Percentiles rank a stretch among this genome's conserved stretches.
Evolutionary conservation across 495 filamentous ascomycete genomes (phyloP).

Genomic region (Talaromyces wortmannii): DNA sequence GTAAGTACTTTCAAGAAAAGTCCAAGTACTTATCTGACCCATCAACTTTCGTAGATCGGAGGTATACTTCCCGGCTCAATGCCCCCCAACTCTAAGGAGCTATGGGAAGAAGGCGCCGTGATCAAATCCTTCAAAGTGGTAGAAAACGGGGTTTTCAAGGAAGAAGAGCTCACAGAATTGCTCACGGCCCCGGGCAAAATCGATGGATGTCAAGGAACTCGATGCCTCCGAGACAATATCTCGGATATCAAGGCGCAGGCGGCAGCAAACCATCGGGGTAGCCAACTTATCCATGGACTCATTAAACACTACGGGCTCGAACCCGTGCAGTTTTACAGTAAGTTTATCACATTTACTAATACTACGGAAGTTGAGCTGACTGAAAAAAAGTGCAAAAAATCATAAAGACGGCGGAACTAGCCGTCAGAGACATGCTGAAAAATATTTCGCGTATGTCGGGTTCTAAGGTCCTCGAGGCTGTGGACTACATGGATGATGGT

Average conservation of each 20-base stretch:
- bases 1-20: too few relatives aligned
- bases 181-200: conserved; percentile 81
- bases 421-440: conserved; percentile 78
- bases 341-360: conserved; percentile 64
- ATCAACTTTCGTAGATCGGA: conserved; percentile 90
- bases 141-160: conserved; percentile 84
- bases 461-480: conserved; percentile 68
- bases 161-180: conserved; percentile 75
- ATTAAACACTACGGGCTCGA: conserved; percentile 87
- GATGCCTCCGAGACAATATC: conserved; percentile 88
- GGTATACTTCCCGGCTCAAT: conserved; percentile 94
- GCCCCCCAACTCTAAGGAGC: conserved; percentile 88
- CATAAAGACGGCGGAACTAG: conserved; percentile 67
- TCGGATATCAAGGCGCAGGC: conserved; percentile 95
- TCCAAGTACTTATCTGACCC: neutral
- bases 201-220: conserved; percentile 79
- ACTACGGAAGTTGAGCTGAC: too few relatives aligned
- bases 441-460: conserved; percentile 61
- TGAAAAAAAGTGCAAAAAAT: too few relatives aligned
- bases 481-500: conserved; percentile 85
- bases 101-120: conserved; percentile 89
- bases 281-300: conserved; percentile 75
- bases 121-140: conserved; percentile 94
- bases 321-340: conserved; percentile 95
- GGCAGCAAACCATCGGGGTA: conserved; percentile 92